Evolutionary conservation across 305 asterid genomes (phyloP).

Genomic region (Fraxinus sp.): DNA sequence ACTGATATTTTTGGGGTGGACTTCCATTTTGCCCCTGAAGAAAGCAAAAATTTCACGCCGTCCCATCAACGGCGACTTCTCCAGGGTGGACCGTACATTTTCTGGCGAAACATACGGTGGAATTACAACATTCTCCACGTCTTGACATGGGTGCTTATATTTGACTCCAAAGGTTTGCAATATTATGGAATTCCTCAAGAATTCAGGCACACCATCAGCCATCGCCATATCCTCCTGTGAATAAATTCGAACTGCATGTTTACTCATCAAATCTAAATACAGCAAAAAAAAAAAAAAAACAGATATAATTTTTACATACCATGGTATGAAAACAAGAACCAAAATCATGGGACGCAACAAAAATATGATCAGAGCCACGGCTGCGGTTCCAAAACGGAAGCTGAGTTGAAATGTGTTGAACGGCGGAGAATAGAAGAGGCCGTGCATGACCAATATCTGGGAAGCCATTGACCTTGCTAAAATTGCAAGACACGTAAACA

Average conservation of each 20-base stretch:
- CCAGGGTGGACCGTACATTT: conserved; percentile 48
- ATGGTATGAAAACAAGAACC: conserved; percentile 89
- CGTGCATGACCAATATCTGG: conserved; percentile 95
- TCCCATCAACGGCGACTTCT: conserved; percentile 38
- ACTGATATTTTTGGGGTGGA: conserved; percentile 84
- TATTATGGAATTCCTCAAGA: background rate
- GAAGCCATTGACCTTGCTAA: conserved; percentile 82
- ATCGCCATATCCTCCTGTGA: background rate
- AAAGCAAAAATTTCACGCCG: conserved; percentile 76
- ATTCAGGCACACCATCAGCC: background rate
- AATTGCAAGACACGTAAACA: conserved; percentile 80
- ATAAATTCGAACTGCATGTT: background rate
- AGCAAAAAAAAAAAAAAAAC: background rate
- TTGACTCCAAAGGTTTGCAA: conserved; percentile 85
- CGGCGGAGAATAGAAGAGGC: conserved; percentile 56
- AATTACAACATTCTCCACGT: conserved; percentile 65
- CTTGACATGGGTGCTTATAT: conserved; percentile 72
- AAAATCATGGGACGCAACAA: conserved; percentile 81
- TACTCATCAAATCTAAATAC: background rate
- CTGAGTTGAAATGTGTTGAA: conserved; percentile 68
- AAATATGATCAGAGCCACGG: conserved; percentile 79
- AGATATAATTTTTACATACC: conserved; percentile 41
- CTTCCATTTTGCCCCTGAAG: conserved; percentile 95
- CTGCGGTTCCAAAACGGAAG: conserved; percentile 86
- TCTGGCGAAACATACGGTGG: conserved; percentile 84